Conservation (phyloP, 73 alveolate genomes). For the Tetrahymena malaccensis region DNA sequence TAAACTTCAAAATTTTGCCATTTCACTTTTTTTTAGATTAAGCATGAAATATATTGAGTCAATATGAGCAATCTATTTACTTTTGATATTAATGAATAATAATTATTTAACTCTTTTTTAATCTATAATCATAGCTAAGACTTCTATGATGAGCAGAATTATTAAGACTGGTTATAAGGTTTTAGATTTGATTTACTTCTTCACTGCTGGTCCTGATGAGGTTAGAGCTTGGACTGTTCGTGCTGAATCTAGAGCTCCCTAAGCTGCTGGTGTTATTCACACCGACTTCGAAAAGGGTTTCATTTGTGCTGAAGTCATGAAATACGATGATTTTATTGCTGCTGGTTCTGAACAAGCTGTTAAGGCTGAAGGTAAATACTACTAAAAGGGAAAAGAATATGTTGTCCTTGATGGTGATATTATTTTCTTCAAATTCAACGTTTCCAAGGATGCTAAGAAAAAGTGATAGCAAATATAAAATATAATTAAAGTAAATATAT, state of each 20-base stretch:
- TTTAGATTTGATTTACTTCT: conserved; percentile 89
- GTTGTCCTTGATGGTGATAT: conserved; percentile 96
- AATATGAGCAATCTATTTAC: too few relatives aligned
- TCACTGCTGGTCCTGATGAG: conserved; percentile 99
- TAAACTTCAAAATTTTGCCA: too few relatives aligned
- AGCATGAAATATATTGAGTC: too few relatives aligned
- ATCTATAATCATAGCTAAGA: conserved; percentile 58
- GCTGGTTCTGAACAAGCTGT: conserved; percentile 87
- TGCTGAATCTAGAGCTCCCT: conserved; percentile 92
- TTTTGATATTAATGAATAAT: too few relatives aligned
- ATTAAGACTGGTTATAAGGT: conserved; percentile 90
- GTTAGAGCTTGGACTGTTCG: conserved; percentile 98
- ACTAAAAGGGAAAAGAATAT: conserved; percentile 86
- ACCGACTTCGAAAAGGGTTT: conserved; percentile 99
- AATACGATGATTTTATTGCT: conserved; percentile 83
- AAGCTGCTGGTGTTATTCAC: conserved; percentile 99
- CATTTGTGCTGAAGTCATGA: conserved; percentile 98
- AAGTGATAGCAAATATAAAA: background rate
- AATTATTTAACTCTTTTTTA: background rate
- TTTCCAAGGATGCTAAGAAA: conserved; percentile 36
- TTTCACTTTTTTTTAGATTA: too few relatives aligned
- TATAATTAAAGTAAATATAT: background rate
- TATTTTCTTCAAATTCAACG: conserved; percentile 41
- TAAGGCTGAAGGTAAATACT: conserved; percentile 91
- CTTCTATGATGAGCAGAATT: conserved; percentile 78